phyloP scores from a whole-genome alignment of 371 early-diverging fungal species.

The Mucor saturninus region DNA sequence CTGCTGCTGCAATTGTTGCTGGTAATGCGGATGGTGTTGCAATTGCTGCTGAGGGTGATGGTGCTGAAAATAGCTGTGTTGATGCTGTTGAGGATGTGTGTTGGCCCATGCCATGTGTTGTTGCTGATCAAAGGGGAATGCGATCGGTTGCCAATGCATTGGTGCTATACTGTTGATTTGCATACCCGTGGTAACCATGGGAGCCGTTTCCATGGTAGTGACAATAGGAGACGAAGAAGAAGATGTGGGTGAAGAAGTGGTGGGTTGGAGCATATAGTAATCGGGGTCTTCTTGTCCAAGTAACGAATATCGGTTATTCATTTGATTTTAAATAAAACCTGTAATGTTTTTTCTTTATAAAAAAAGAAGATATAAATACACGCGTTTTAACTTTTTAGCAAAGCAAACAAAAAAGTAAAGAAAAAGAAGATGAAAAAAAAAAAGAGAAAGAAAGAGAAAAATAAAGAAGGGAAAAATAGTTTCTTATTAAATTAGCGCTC shows the following conservation, averaged over 20 bases:
- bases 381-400: no score
- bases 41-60: not conserved
- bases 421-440: not conserved
- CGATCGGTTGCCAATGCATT: not conserved
- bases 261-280: not conserved
- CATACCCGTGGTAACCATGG: no score
- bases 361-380: not conserved
- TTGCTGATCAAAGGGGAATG: not conserved
- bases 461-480: not conserved
- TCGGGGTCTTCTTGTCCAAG: not conserved
- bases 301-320: conserved; percentile 14
- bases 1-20: not conserved
- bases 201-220: no score
- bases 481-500: conserved; percentile 15
- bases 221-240: conserved; percentile 6
- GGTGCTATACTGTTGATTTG: not conserved
- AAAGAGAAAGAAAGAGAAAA: conserved; percentile 3
- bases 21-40: not conserved
- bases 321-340: not conserved
- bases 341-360: not conserved
- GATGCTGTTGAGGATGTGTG: conserved; percentile 7
- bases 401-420: no score
- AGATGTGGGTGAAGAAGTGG: not conserved
- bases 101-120: not conserved
- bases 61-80: not conserved